These are phyloP conservation scores for Carex myosuroides DNA, from an alignment of 176 grass and related monocot genomes.

Conservation along the genomic window DNA sequence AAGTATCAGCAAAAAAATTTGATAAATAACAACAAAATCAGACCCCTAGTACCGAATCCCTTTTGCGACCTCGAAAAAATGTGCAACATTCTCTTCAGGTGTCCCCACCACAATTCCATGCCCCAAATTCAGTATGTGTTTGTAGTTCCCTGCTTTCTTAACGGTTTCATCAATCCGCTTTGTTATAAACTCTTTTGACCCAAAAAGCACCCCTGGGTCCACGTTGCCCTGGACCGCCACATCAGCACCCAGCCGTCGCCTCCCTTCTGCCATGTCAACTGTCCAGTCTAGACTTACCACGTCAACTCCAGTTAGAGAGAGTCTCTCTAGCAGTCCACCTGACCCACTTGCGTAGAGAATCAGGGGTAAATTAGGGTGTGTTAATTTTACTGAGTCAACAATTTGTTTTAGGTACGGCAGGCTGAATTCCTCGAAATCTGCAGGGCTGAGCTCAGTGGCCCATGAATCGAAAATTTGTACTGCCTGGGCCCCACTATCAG, in stretches of 20 bases:
- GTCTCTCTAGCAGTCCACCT: slow-evolving; percentile 81
- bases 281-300: slow-evolving; percentile 98
- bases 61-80: slow-evolving; percentile 96
- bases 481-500: slow-evolving; percentile 77
- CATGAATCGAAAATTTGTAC: slow-evolving; percentile 99
- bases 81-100: slow-evolving; percentile 93
- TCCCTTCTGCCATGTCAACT: slow-evolving; percentile 91
- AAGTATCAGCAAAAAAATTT: not conserved
- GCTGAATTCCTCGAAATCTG: slow-evolving; percentile 95
- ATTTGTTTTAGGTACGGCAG: slow-evolving; percentile 91
- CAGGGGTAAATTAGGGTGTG: slow-evolving; percentile 84
- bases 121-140: slow-evolving; percentile 89
- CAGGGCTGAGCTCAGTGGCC: slow-evolving; percentile 91
- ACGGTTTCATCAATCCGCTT: slow-evolving; percentile 75
- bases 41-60: slow-evolving; percentile 57
- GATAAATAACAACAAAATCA: not conserved
- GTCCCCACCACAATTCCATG: slow-evolving; percentile 96
- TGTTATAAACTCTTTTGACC: slow-evolving; percentile 90
- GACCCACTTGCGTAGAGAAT: slow-evolving; percentile 97
- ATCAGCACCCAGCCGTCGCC: slow-evolving; percentile 72
- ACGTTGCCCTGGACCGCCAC: slow-evolving; percentile 91
- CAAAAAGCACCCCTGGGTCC: slow-evolving; percentile 93
- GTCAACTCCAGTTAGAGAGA: slow-evolving; percentile 75
- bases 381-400: slow-evolving; percentile 63
- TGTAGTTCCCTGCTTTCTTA: slow-evolving; percentile 68